Base-by-base conservation (phyloP, 2,329 filamentous ascomycete species). In the Cercospora sojina region DNA sequence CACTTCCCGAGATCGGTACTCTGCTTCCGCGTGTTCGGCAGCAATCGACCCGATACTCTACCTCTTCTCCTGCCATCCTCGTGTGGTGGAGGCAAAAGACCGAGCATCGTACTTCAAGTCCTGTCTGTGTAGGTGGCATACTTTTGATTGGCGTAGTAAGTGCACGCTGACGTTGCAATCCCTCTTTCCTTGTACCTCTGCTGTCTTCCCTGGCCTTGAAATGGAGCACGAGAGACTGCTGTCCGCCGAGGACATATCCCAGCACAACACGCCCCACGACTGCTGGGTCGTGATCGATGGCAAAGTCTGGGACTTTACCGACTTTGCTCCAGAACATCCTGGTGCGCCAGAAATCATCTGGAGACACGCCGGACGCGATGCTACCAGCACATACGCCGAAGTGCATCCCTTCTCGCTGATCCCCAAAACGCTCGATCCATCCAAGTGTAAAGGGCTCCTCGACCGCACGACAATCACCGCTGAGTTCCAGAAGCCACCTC, bases 201-300 rank as follows among this genome's bases (percentile, higher is more conserved):
- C 35, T 38, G 35, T 8, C 35, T 8, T n/a, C 2, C 5, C 47
- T 13, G 41, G 10, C 41, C 10, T 10, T 47, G 41, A 47, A 58
- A 73, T 73, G 71, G 58, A 29, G 38, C 55, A 64, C 25, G 43
- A 58, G 41, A 70, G 57, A 29, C 65, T 69, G 10, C 58, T 73
- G 43, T 68, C 69, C 18, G 70, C 69, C 6, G 70, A 73, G 18
- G 75, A 77, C 56, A 74, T 77, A 41, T 67, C 67, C 10, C 73
- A 74, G 60, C 75, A 77, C 68, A 73, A 72, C 65, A 70, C 69
- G 10, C 68, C 71, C 12, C 69, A 74, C 6, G 71, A 75, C 63
- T 82, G 80, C 72, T 91, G 89, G 89, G 85, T 91, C 67, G 88
- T 90, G 27, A 83, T 91, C 16, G 84, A 91, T 73, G 84, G 85